Evolutionary conservation across 306 rosid genomes (phyloP).

Genomic region (Quercus agrifolia): DNA sequence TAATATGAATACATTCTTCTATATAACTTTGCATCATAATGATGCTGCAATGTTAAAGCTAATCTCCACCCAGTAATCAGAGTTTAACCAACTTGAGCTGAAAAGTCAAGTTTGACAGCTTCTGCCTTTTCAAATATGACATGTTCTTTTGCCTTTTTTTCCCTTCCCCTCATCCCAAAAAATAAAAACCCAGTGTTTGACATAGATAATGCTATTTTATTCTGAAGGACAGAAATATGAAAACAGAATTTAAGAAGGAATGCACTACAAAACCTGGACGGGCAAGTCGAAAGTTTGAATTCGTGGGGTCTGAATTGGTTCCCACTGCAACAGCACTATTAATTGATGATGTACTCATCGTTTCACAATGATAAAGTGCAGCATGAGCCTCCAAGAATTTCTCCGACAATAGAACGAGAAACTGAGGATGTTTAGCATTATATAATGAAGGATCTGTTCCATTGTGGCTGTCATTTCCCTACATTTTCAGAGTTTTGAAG

Average conservation of each 20-base stretch:
- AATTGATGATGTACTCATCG: background rate
- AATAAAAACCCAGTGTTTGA: too few relatives aligned
- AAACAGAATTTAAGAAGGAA: background rate
- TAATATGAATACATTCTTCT: background rate
- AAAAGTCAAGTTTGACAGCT: too few relatives aligned
- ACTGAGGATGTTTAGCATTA: background rate
- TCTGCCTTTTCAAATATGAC: too few relatives aligned
- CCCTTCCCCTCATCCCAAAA: too few relatives aligned
- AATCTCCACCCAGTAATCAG: too few relatives aligned
- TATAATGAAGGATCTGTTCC: background rate
- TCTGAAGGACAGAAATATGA: too few relatives aligned
- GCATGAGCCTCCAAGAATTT: background rate
- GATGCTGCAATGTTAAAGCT: background rate
- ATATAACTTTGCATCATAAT: background rate
- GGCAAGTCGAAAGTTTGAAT: background rate
- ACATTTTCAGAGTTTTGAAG: background rate
- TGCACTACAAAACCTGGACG: background rate
- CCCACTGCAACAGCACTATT: too few relatives aligned
- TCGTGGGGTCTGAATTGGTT: background rate
- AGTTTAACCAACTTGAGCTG: too few relatives aligned
- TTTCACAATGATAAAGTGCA: background rate
- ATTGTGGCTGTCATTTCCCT: background rate
- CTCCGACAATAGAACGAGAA: background rate
- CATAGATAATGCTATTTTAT: too few relatives aligned
- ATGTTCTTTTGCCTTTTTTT: too few relatives aligned